A percentile compares a stretch with the other conserved stretches of the same genome.
Conservation (phyloP, 1,284 basidiomycete genomes). For the Cronartium quercuum region DNA sequence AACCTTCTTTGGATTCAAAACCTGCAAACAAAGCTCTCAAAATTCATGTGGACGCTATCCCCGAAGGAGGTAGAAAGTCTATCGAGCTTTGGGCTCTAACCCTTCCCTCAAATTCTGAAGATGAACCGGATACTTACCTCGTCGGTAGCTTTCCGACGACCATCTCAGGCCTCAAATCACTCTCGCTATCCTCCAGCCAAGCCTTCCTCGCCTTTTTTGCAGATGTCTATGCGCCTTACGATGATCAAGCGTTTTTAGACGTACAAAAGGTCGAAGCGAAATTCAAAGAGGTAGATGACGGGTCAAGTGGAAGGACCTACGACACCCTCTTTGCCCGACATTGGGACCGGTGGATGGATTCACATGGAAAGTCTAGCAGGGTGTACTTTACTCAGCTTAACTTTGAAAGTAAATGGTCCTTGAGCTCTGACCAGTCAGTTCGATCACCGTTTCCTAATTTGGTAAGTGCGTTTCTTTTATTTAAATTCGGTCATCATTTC, state of each 20-base stretch:
- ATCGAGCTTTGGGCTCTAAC: conserved; percentile 30
- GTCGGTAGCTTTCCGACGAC: conserved; percentile 7
- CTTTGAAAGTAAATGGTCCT: neutral
- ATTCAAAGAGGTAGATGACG: conserved; percentile 15
- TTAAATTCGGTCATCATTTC: neutral
- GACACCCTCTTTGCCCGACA: conserved; percentile 24
- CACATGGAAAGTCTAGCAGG: conserved; percentile 13
- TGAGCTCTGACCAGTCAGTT: neutral
- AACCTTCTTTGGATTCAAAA: conserved; percentile 5
- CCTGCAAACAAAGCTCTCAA: conserved; percentile 5
- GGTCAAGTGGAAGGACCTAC: conserved; percentile 20
- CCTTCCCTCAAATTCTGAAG: neutral
- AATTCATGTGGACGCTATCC: neutral
- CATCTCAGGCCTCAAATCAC: conserved; percentile 21
- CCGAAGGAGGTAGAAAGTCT: neutral
- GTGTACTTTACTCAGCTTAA: conserved; percentile 16
- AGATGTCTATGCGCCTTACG: conserved; percentile 32
- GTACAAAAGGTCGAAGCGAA: conserved; percentile 5
- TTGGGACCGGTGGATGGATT: conserved; percentile 33
- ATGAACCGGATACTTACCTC: neutral
- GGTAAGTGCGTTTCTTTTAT: neutral
- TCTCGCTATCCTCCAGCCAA: neutral
- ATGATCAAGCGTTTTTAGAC: conserved; percentile 12
- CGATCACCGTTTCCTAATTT: conserved; percentile 17
- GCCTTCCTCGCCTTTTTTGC: conserved; percentile 21